Conservation (phyloP, 2,329 filamentous ascomycete species). For the Nigrospora oryzae region DNA sequence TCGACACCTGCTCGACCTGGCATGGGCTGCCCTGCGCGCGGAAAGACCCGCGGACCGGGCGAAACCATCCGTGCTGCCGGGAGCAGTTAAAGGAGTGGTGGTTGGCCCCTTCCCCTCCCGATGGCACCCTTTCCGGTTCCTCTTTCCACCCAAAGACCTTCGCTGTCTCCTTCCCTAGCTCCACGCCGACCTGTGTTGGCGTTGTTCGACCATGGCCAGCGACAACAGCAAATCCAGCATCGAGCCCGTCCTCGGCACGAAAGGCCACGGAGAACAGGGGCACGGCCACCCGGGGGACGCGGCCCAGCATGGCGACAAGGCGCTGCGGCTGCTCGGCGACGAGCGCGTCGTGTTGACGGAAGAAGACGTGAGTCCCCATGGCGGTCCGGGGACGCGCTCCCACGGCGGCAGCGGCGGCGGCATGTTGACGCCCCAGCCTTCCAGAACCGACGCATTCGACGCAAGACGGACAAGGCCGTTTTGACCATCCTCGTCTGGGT, state of each 20-base stretch:
- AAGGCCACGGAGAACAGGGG: background rate
- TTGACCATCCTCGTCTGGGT: conserved; percentile 46
- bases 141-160: background rate
- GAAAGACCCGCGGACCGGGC: too few relatives aligned
- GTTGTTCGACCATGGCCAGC: background rate
- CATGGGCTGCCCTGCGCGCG: too few relatives aligned
- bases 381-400: too few relatives aligned
- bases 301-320: background rate
- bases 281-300: background rate
- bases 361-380: conserved; percentile 19
- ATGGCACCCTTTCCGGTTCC: too few relatives aligned
- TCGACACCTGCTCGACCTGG: too few relatives aligned
- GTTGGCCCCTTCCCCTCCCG: too few relatives aligned
- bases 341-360: conserved; percentile 17
- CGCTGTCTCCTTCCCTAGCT: too few relatives aligned
- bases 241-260: background rate
- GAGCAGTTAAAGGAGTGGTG: too few relatives aligned
- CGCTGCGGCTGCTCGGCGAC: background rate
- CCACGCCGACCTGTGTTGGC: too few relatives aligned
- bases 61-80: too few relatives aligned
- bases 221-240: background rate
- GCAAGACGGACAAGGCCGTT: conserved; percentile 53
- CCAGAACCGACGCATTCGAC: conserved; percentile 45
- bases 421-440: background rate
- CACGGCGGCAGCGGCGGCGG: background rate